Conservation (phyloP, 305 asterid species). For the Fraxinus sp. region DNA sequence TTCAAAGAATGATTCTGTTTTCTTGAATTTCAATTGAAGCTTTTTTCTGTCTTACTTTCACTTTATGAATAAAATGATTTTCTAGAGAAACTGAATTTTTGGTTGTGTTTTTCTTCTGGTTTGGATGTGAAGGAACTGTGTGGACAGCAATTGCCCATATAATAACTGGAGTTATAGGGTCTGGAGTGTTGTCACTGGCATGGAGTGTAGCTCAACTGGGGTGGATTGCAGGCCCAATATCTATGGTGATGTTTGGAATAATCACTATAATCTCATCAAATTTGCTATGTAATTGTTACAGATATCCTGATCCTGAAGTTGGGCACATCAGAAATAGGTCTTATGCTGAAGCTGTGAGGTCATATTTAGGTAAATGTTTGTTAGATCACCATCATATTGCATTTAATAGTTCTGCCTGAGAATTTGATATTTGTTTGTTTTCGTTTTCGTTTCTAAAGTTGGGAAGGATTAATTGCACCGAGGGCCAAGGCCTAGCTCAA, state of each 20-base stretch:
- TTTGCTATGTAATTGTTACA: constrained; percentile 70
- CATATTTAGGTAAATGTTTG: constrained; percentile 44
- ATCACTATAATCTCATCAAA: constrained; percentile 51
- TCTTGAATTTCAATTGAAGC: background rate
- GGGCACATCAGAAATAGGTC: constrained; percentile 53
- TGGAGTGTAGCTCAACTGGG: constrained; percentile 88
- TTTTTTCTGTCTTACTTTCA: background rate
- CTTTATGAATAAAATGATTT: background rate
- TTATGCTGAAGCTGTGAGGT: constrained; percentile 58
- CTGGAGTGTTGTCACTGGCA: constrained; percentile 75
- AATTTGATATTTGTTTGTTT: background rate
- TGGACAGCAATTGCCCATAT: constrained; percentile 80
- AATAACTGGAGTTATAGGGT: constrained; percentile 74
- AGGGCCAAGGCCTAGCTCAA: background rate
- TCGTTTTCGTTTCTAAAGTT: background rate
- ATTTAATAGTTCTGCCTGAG: background rate
- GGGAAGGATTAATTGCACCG: background rate
- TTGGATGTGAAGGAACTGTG: constrained; percentile 52
- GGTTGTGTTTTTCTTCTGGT: background rate
- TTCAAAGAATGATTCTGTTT: background rate
- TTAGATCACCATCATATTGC: background rate
- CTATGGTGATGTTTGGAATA: constrained; percentile 47
- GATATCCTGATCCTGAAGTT: constrained; percentile 48
- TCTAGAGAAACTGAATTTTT: background rate
- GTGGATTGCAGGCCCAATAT: constrained; percentile 71